Evolutionary conservation across 2,329 filamentous ascomycete species (phyloP).

Genomic region (Aureobasidium sp.): DNA sequence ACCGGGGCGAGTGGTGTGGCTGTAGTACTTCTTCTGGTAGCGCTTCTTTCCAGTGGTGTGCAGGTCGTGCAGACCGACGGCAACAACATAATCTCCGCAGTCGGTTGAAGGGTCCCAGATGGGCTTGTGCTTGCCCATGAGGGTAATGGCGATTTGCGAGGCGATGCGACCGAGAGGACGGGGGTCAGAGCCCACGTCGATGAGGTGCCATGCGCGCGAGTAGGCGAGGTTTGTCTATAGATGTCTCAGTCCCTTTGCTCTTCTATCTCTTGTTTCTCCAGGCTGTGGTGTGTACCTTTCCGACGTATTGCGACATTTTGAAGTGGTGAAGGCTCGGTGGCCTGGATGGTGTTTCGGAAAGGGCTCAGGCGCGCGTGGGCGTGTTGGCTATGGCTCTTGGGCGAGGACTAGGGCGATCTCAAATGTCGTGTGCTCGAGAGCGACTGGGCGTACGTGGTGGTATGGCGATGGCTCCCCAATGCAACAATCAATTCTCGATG

Average conservation of each 20-base stretch:
- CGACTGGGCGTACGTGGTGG: neutral
- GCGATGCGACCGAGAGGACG: conserved; percentile 87
- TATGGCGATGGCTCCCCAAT: neutral
- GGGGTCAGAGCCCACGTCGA: conserved; percentile 59
- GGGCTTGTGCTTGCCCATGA: conserved; percentile 99
- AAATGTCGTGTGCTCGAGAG: neutral
- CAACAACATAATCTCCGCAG: conserved; percentile 98
- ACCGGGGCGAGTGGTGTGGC: conserved; percentile 84
- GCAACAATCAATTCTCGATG: neutral
- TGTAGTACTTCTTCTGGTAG: conserved; percentile 91
- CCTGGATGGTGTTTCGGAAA: neutral
- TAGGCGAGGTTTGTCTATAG: conserved; percentile 87
- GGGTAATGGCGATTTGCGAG: conserved; percentile 71
- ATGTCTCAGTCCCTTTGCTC: neutral
- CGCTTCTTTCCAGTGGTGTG: conserved; percentile 87
- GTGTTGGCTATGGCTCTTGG: neutral
- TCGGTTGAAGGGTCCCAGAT: conserved; percentile 96
- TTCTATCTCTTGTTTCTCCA: neutral
- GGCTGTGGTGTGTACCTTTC: conserved; percentile 48
- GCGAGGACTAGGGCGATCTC: too few relatives aligned
- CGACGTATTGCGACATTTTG: conserved; percentile 71
- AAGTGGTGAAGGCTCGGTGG: conserved; percentile 4
- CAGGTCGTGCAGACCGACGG: conserved; percentile 78
- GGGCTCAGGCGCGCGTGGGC: neutral
- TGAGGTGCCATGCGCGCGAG: conserved; percentile 89